phyloP scores from a whole-genome alignment of 2,329 filamentous ascomycete species.

The Ramularia collo-cygni region DNA sequence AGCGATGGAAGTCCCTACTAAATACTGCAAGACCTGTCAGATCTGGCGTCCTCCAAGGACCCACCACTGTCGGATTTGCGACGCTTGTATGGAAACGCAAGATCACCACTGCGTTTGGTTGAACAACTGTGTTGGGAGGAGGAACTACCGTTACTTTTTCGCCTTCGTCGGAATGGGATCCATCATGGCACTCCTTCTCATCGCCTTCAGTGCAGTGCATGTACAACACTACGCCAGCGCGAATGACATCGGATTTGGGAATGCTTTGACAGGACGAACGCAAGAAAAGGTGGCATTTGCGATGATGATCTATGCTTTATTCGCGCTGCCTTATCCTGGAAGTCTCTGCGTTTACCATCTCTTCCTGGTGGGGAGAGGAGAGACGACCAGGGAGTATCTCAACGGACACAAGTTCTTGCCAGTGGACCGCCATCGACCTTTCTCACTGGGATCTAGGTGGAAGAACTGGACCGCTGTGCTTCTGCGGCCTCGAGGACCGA shows the following conservation, averaged over 20 bases:
- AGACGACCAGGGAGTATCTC: constrained; percentile 93
- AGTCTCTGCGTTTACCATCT: constrained; percentile 83
- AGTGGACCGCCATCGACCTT: constrained; percentile 84
- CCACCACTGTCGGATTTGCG: constrained; percentile 93
- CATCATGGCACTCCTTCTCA: constrained; percentile 66
- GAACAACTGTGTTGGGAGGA: constrained; percentile 93
- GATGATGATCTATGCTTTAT: constrained; percentile 73
- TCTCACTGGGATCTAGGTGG: constrained; percentile 65
- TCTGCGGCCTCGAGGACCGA: constrained; percentile 74
- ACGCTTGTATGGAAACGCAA: constrained; percentile 94
- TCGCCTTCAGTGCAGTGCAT: constrained; percentile 73
- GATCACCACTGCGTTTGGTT: constrained; percentile 99
- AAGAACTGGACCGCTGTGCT: constrained; percentile 79
- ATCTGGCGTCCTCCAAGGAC: constrained; percentile 95
- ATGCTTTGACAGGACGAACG: constrained; percentile 44
- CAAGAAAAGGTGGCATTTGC: constrained; percentile 52
- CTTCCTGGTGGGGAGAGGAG: constrained; percentile 81
- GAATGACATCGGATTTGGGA: constrained; percentile 59
- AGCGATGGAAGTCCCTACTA: constrained; percentile 95
- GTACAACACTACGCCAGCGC: constrained; percentile 63
- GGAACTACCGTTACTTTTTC: constrained; percentile 98
- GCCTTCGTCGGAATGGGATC: constrained; percentile 78
- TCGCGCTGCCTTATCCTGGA: constrained; percentile 72
- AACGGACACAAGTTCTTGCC: constrained; percentile 94
- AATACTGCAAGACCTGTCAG: constrained; percentile 96